Base-by-base conservation (phyloP, 768 basidiomycete species). In the Kwoniella sp. region DNA sequence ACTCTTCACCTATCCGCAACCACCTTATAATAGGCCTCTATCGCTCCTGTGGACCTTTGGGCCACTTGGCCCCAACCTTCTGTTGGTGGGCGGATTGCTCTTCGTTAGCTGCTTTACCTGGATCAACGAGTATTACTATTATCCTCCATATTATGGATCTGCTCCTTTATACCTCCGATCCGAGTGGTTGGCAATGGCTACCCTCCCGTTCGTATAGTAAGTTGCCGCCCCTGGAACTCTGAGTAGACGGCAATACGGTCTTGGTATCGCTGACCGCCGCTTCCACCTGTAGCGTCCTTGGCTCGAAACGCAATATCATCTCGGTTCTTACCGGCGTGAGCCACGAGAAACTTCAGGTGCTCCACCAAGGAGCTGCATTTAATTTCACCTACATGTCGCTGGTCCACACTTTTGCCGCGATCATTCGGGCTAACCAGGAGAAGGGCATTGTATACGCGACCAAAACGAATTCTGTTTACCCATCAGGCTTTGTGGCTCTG, bases 321-420 rank as follows among this genome's bases (percentile, higher is more conserved):
- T 71, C 70, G 5, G 48, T 79, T 21, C 48, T 82, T 24, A 78
- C 79, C 6, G 74, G 75, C 40, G 71, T 74, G 1, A 78, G 80
- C 33, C 80, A 82, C 68, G 81, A 82, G 63, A 80, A 80, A 49
- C 76, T 81, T 10, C 81, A 82, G 64, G 79, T 81, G 7, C 79
- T 74, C 61, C 81, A 82, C 63, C 77, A 63, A 25, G 44, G 44
- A 17, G 40, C 54, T 15, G 37, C 37, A 7, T 52, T 64, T 47
- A n/a, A 50, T 48, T 40, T 63, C 79, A 79, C 75, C 54, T 73
- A 80, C 53, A 79, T 79, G 4, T 77, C 79, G 1, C 65, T 82
- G 15, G 65, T 80, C 10, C 81, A 81, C 52, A 79, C 80, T 1
- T 77, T 82, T 65, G 75, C 81, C 5, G 81, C 80, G 67, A 78